Conservation (phyloP, 2,329 filamentous ascomycete genomes). For the Diaporthe sp. region DNA sequence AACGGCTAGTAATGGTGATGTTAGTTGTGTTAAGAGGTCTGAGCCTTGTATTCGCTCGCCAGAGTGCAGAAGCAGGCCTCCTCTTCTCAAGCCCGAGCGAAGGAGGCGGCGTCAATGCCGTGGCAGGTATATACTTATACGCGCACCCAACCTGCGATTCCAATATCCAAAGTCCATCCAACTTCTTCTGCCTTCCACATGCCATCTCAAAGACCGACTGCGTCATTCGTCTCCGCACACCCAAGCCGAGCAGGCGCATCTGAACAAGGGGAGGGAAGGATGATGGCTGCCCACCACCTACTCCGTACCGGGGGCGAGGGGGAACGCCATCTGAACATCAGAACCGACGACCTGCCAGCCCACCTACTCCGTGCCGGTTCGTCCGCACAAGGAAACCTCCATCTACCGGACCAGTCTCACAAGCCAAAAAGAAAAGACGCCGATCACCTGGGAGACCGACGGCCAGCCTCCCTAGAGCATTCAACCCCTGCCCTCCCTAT, state of each 20-base stretch:
- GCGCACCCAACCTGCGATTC: neutral
- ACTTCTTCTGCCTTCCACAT: neutral
- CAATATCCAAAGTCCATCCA: neutral
- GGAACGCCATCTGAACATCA: neutral
- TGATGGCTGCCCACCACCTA: neutral
- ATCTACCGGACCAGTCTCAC: conserved; percentile 5
- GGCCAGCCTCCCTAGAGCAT: neutral
- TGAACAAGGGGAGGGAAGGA: neutral
- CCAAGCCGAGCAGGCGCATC: neutral
- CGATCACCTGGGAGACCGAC: neutral
- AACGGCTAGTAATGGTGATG: neutral
- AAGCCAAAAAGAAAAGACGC: neutral
- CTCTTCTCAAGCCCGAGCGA: neutral
- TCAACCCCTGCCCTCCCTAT: neutral
- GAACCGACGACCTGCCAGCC: neutral
- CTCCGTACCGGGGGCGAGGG: neutral
- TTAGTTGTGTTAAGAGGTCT: neutral
- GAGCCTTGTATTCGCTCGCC: neutral
- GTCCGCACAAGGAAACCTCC: neutral
- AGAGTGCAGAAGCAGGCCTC: neutral
- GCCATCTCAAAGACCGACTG: conserved; percentile 13
- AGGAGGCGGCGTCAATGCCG: neutral
- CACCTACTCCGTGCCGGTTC: conserved; percentile 9
- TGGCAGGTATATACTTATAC: neutral
- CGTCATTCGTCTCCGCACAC: conserved; percentile 10